Conservation (phyloP, 805 yeast species). For the Wickerhamomyces silvicola region DNA sequence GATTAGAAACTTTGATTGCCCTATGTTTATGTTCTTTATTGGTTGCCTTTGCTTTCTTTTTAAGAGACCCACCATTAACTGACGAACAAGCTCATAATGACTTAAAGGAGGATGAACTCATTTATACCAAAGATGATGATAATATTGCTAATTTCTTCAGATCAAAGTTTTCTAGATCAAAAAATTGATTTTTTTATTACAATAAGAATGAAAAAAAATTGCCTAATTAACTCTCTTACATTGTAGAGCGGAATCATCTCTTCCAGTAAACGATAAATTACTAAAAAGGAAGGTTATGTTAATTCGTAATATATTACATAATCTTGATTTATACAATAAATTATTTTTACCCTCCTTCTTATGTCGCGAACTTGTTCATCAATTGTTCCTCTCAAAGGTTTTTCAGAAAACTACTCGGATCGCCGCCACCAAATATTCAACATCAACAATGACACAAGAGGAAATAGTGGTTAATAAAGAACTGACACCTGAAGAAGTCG, state of each 20-base stretch:
- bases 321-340: no score
- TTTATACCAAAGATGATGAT: conserved; percentile 15
- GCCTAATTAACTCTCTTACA: no score
- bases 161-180: conserved; percentile 2
- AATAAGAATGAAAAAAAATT: no score
- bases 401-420: no score
- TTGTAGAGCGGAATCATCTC: no score
- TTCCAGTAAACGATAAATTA: no score
- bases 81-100: conserved; percentile 21
- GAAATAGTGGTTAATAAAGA: conserved; percentile 22
- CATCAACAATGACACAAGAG: conserved; percentile 15
- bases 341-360: no score
- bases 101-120: conserved; percentile 16
- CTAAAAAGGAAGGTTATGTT: no score
- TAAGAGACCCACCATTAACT: conserved; percentile 45
- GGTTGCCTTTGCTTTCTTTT: conserved; percentile 37
- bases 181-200: no score
- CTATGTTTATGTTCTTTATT: conserved; percentile 44
- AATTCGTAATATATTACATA: no score
- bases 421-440: background rate
- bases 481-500: conserved; percentile 24
- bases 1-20: conserved; percentile 49
- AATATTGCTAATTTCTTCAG: conserved; percentile 13
- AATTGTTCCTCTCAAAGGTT: no score
- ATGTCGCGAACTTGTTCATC: no score